phyloP scores from a whole-genome alignment of 2,329 filamentous ascomycete genomes.

The Fusarium proliferatum region DNA sequence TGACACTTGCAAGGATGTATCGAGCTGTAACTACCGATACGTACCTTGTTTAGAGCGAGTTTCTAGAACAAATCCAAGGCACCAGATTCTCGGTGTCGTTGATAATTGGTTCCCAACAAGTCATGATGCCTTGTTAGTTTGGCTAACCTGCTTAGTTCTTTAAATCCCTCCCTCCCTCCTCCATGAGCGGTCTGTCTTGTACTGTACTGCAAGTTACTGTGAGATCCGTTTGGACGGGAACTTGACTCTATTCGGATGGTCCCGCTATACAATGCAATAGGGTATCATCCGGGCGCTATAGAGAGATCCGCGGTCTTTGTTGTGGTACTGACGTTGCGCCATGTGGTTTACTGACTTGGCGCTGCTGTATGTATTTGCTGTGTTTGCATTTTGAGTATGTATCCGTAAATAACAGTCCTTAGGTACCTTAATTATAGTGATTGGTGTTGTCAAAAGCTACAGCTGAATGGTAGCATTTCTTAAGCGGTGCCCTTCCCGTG shows the following conservation, averaged over 20 bases:
- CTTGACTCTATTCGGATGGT: conserved; percentile 20
- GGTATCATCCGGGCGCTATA: conserved; percentile 12
- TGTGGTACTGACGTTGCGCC: conserved; percentile 8
- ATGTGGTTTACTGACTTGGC: conserved; percentile 20
- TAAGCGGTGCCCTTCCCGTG: background rate
- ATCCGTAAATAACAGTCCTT: background rate
- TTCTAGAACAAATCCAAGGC: conserved; percentile 25
- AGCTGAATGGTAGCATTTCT: background rate
- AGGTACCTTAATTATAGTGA: background rate
- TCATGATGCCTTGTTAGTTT: conserved; percentile 13
- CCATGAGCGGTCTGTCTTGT: conserved; percentile 25
- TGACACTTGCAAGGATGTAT: conserved; percentile 17
- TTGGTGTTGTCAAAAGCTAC: background rate
- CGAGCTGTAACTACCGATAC: conserved; percentile 23
- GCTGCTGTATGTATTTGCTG: background rate
- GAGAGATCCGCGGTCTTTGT: conserved; percentile 22
- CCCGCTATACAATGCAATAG: conserved; percentile 32
- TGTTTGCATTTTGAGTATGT: background rate
- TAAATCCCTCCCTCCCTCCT: background rate
- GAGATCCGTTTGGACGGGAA: background rate
- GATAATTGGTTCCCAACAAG: conserved; percentile 27
- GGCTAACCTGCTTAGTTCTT: background rate
- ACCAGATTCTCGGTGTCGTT: conserved; percentile 13
- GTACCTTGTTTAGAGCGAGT: conserved; percentile 16
- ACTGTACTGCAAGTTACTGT: conserved; percentile 20